Percentiles rank a stretch among this genome's conserved stretches.
These are phyloP conservation scores for Crithidia brevicula DNA, from an alignment of 208 protist genomes.

Conservation along the genomic window DNA sequence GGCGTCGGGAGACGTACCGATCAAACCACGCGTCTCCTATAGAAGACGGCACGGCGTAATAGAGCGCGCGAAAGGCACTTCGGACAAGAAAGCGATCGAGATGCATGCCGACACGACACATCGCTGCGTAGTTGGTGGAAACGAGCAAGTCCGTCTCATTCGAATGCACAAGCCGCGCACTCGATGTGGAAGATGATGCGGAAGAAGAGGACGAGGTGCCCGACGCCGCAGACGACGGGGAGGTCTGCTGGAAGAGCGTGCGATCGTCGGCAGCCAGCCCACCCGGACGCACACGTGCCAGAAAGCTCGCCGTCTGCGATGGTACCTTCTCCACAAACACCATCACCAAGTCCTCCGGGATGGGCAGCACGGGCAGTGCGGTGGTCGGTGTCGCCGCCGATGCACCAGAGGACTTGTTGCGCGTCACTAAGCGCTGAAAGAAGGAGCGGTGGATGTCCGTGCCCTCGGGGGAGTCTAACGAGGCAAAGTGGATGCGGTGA, in stretches of 20 bases:
- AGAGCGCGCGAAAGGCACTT: slow-evolving; percentile 38
- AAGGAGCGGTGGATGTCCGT: slow-evolving; percentile 54
- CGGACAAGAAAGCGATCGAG: slow-evolving; percentile 68
- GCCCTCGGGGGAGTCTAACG: slow-evolving; percentile 59
- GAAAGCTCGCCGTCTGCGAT: slow-evolving; percentile 48
- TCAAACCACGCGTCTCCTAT: slow-evolving; percentile 70
- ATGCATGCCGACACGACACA: slow-evolving; percentile 85
- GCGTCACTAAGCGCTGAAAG: slow-evolving; percentile 15
- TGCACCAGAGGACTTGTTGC: background rate
- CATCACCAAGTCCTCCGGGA: slow-evolving; percentile 56
- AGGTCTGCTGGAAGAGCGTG: slow-evolving; percentile 17
- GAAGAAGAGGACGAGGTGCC: background rate
- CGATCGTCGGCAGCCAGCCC: slow-evolving; percentile 25
- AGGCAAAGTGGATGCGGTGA: slow-evolving; percentile 72
- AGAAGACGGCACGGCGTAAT: slow-evolving; percentile 47
- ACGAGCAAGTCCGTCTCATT: slow-evolving; percentile 69
- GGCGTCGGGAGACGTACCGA: slow-evolving; percentile 40
- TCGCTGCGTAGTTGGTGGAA: slow-evolving; percentile 68
- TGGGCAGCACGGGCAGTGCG: slow-evolving; percentile 5
- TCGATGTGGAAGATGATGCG: slow-evolving; percentile 1
- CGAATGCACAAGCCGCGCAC: slow-evolving; percentile 16
- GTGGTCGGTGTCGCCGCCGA: background rate
- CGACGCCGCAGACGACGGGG: background rate
- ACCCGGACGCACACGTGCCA: slow-evolving; percentile 23
- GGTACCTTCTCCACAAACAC: slow-evolving; percentile 79